Evolutionary conservation across 202 grass and related monocot species (phyloP).

Genomic region (Elaeis oleifera): DNA sequence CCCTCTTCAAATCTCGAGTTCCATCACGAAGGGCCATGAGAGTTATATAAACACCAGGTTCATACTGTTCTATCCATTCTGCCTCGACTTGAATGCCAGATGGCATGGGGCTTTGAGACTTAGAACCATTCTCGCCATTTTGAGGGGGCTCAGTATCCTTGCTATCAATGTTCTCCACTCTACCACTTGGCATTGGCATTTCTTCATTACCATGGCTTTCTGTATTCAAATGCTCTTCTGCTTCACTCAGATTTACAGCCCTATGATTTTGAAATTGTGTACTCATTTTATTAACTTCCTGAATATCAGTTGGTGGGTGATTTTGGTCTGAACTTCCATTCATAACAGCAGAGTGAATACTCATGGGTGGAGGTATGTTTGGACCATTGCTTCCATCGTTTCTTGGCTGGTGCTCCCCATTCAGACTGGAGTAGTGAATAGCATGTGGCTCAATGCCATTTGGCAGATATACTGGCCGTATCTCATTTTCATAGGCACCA

Average conservation of each 20-base stretch:
- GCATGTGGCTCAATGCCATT: constrained; percentile 22
- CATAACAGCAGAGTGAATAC: neutral
- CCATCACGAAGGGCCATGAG: constrained; percentile 70
- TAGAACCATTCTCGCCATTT: constrained; percentile 26
- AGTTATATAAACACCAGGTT: constrained; percentile 92
- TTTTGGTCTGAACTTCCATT: constrained; percentile 38
- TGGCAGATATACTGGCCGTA: constrained; percentile 35
- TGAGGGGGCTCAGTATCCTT: constrained; percentile 11
- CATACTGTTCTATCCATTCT: constrained; percentile 93
- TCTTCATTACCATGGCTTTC: neutral
- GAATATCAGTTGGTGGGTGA: constrained; percentile 22
- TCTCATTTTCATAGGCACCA: constrained; percentile 35
- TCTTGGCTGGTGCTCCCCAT: constrained; percentile 32
- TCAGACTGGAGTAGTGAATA: constrained; percentile 29
- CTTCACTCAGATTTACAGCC: neutral
- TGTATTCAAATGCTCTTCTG: neutral
- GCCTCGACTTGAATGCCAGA: constrained; percentile 58
- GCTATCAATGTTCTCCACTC: constrained; percentile 19
- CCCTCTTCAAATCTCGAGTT: constrained; percentile 77
- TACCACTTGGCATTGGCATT: constrained; percentile 1
- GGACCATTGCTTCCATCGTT: constrained; percentile 7
- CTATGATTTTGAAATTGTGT: neutral
- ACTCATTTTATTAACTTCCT: constrained; percentile 15
- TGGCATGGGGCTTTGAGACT: constrained; percentile 19
- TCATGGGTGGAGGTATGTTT: neutral